Evolutionary conservation across 768 basidiomycete species (phyloP).

Genomic region (Mycena filopes): DNA sequence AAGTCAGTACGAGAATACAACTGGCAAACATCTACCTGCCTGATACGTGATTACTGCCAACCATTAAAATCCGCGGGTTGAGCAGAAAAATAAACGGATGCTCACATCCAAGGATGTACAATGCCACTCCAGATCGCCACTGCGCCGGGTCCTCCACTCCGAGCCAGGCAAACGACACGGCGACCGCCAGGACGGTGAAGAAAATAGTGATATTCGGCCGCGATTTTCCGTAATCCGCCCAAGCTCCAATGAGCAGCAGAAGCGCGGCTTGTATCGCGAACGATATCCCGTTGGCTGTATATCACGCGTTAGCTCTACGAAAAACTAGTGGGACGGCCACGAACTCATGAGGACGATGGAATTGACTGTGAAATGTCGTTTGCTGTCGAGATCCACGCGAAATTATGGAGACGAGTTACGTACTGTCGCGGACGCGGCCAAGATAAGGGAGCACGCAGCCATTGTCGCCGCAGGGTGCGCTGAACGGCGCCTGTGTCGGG

Average conservation of each 20-base stretch:
- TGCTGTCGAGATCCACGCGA: neutral
- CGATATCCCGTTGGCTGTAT: slow-evolving; percentile 72
- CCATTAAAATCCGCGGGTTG: no score
- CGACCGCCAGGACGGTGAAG: slow-evolving; percentile 73
- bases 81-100: slow-evolving; percentile 18
- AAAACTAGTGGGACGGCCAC: neutral
- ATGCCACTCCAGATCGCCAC: slow-evolving; percentile 69
- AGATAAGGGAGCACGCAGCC: slow-evolving; percentile 76
- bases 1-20: neutral
- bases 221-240: slow-evolving; percentile 79
- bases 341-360: slow-evolving; percentile 75
- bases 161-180: slow-evolving; percentile 82
- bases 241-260: slow-evolving; percentile 74
- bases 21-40: slow-evolving; percentile 42
- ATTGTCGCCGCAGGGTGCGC: slow-evolving; percentile 59
- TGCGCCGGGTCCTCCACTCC: slow-evolving; percentile 72
- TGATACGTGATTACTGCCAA: slow-evolving; percentile 76
- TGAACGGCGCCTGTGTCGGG: slow-evolving; percentile 65
- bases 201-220: slow-evolving; percentile 83
- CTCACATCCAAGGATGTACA: slow-evolving; percentile 75
- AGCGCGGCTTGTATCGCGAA: slow-evolving; percentile 80
- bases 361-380: slow-evolving; percentile 59
- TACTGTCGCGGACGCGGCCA: slow-evolving; percentile 69
- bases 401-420: slow-evolving; percentile 36
- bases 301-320: neutral